A percentile compares a stretch with the other conserved stretches of the same genome.
These are phyloP conservation scores for Lepiota venenata DNA, from an alignment of 768 basidiomycete genomes.

Conservation along the genomic window DNA sequence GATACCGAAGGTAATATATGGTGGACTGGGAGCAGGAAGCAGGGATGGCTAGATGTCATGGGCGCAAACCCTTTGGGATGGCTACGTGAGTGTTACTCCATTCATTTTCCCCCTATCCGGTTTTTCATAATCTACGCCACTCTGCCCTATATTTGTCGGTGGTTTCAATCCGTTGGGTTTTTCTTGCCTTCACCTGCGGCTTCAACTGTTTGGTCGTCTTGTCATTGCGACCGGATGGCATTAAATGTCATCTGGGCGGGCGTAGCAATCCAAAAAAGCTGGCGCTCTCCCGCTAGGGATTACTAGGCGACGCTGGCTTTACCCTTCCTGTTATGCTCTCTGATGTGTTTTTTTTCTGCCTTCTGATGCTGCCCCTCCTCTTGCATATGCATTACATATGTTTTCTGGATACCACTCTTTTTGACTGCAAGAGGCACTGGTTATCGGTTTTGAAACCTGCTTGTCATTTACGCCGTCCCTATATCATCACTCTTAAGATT, in stretches of 20 bases:
- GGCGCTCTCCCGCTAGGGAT: no score
- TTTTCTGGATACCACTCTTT: no score
- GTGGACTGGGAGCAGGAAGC: conserved; percentile 64
- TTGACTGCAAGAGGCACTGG: neutral
- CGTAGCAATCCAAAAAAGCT: neutral
- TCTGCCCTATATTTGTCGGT: conserved; percentile 1
- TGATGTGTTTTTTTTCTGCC: no score
- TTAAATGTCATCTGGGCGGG: neutral
- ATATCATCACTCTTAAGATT: neutral
- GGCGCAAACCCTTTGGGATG: conserved; percentile 65
- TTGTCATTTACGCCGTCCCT: neutral
- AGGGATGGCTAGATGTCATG: conserved; percentile 84
- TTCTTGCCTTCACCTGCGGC: neutral
- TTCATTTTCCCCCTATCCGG: neutral
- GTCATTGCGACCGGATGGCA: neutral
- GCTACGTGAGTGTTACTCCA: conserved; percentile 60
- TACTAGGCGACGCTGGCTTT: no score
- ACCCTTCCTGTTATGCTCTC: no score
- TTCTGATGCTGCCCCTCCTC: no score
- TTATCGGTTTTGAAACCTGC: neutral
- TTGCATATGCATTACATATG: no score
- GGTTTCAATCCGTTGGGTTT: neutral
- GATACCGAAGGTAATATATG: conserved; percentile 81
- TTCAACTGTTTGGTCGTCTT: neutral
- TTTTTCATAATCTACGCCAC: neutral